These are phyloP conservation scores for Plantago ovata DNA, from an alignment of 257 asterid species.

Conservation along the genomic window DNA sequence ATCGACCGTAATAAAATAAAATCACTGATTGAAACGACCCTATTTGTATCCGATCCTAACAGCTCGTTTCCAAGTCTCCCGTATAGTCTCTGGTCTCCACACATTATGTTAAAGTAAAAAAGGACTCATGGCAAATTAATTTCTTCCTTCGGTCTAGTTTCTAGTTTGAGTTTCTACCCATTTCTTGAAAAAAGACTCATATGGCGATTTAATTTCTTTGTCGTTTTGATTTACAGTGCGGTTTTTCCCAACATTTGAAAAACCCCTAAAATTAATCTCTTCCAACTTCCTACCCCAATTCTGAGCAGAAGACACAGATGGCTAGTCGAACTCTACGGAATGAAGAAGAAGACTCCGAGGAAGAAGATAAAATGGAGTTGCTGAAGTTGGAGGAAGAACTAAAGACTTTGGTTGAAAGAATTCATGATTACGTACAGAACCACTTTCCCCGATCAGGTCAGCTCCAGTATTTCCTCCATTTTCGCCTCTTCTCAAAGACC, in stretches of 20 bases:
- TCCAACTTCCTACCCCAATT: neutral
- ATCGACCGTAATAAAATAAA: too few species aligned
- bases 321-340: conserved; percentile 18
- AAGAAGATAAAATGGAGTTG: conserved; percentile 29
- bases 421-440: conserved; percentile 45
- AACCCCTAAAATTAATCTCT: neutral
- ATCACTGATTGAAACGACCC: too few species aligned
- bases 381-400: conserved; percentile 51
- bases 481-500: conserved; percentile 59
- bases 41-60: too few species aligned
- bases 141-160: too few species aligned
- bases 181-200: too few species aligned
- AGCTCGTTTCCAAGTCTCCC: too few species aligned
- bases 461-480: conserved; percentile 41
- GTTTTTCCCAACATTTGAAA: neutral
- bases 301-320: conserved; percentile 18
- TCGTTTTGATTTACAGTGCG: too few species aligned
- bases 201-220: too few species aligned
- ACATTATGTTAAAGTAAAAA: too few species aligned
- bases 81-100: too few species aligned
- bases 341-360: conserved; percentile 31
- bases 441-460: conserved; percentile 47
- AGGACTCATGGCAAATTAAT: too few species aligned
- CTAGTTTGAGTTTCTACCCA: too few species aligned
- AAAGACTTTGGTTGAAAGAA: conserved; percentile 46